A percentile compares a stretch with the other conserved stretches of the same genome.
phyloP scores from a whole-genome alignment of 1,284 basidiomycete genomes.

The Pisolithus thermaeus region DNA sequence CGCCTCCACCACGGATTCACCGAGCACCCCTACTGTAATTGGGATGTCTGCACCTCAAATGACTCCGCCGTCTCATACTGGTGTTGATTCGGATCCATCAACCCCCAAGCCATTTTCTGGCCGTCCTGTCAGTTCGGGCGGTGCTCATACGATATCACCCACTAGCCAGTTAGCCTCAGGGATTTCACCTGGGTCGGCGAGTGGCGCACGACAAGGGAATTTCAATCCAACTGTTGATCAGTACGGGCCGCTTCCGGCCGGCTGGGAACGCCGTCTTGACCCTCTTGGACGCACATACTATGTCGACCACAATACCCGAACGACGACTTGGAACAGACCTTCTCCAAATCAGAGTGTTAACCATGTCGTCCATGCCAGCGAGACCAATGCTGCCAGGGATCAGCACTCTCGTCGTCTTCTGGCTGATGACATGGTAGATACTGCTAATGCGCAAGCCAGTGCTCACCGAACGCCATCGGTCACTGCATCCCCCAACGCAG shows the following conservation, averaged over 20 bases:
- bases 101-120: constrained; percentile 15
- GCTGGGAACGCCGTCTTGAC: constrained; percentile 92
- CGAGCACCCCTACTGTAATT: constrained; percentile 26
- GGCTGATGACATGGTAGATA: constrained; percentile 76
- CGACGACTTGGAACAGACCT: constrained; percentile 88
- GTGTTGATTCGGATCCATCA: constrained; percentile 20
- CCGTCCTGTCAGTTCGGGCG: constrained; percentile 24
- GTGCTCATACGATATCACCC: constrained; percentile 13
- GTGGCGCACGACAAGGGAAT: constrained; percentile 53
- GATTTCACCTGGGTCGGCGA: constrained; percentile 12
- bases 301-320: constrained; percentile 89
- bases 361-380: constrained; percentile 46
- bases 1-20: constrained; percentile 37
- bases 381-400: constrained; percentile 68
- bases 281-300: constrained; percentile 90
- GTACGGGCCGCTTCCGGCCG: constrained; percentile 73
- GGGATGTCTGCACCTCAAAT: constrained; percentile 35
- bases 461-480: constrained; percentile 30
- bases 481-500: constrained; percentile 24
- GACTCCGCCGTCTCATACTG: constrained; percentile 17
- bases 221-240: constrained; percentile 87
- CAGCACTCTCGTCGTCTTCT: constrained; percentile 74
- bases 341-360: constrained; percentile 52
- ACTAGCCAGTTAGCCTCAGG: constrained; percentile 20
- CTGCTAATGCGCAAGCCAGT: constrained; percentile 32